These are phyloP conservation scores for Eucalyptus curtisii DNA, from an alignment of 345 rosid genomes.

Conservation along the genomic window DNA sequence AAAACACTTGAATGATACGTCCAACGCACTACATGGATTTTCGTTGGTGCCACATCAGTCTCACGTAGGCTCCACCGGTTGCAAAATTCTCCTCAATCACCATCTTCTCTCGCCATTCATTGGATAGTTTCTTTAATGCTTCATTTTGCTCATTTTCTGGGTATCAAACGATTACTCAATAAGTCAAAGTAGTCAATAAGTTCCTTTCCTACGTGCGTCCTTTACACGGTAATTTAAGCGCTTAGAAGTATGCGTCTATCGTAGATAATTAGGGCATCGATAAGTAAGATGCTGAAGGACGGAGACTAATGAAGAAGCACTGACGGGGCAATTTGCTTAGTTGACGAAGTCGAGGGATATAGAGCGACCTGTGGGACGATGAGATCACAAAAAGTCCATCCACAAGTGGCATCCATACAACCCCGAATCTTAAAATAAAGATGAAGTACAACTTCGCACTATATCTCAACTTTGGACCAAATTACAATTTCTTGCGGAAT, in stretches of 20 bases:
- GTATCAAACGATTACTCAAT: not conserved
- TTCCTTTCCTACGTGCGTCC: not conserved
- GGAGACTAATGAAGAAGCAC: not conserved
- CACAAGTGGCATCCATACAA: not conserved
- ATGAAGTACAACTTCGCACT: not conserved
- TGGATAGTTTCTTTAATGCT: not conserved
- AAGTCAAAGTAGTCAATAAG: not conserved
- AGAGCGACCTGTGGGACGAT: not conserved
- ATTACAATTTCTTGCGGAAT: not conserved
- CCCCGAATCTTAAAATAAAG: not conserved
- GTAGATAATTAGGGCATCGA: not conserved
- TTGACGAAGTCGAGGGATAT: not conserved
- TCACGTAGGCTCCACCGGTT: not conserved
- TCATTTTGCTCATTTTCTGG: not conserved
- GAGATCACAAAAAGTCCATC: not conserved
- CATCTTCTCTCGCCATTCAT: not conserved
- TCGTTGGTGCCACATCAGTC: not conserved
- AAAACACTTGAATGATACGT: not conserved
- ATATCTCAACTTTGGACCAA: not conserved
- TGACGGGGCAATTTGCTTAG: not conserved
- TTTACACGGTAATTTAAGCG: not conserved
- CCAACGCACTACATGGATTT: not conserved
- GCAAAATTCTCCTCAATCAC: not conserved
- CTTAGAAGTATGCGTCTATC: not conserved
- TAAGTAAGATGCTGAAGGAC: not conserved